A percentile compares a stretch with the other conserved stretches of the same genome.
Evolutionary conservation across 768 basidiomycete species (phyloP).

Genomic region (Russula dissimulans): DNA sequence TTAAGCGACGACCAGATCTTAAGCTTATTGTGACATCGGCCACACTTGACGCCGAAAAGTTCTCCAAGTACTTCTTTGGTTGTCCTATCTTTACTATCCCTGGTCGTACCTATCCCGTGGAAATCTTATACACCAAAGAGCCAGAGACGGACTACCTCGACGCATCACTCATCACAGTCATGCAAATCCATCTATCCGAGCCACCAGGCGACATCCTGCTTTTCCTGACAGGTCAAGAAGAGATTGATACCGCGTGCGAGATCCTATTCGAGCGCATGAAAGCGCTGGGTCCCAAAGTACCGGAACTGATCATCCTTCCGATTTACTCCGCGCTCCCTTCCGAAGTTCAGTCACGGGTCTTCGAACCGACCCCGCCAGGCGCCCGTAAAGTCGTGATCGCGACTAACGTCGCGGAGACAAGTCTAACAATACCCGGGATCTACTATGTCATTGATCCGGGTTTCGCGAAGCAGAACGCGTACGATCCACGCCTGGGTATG

Average conservation of each 20-base stretch:
- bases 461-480: constrained; percentile 98
- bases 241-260: constrained; percentile 96
- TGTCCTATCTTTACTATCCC: constrained; percentile 99
- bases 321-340: constrained; percentile 98
- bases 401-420: constrained; percentile 99
- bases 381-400: constrained; percentile 99
- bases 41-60: constrained; percentile 98
- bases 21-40: constrained; percentile 98
- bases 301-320: constrained; percentile 91
- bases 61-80: constrained; percentile 97
- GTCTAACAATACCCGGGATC: constrained; percentile 95
- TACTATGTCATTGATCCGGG: constrained; percentile 99
- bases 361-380: constrained; percentile 95
- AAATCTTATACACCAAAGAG: constrained; percentile 97
- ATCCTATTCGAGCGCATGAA: constrained; percentile 99
- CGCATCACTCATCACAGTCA: constrained; percentile 95
- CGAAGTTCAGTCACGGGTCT: constrained; percentile 95
- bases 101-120: constrained; percentile 98
- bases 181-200: constrained; percentile 98
- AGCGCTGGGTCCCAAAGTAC: constrained; percentile 95
- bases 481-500: constrained; percentile 96
- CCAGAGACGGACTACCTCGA: constrained; percentile 97
- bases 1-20: constrained; percentile 89
- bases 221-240: constrained; percentile 97
- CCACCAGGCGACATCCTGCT: constrained; percentile 94